Base-by-base conservation (phyloP, 805 yeast species). In the Jamesozyma hellenica region DNA sequence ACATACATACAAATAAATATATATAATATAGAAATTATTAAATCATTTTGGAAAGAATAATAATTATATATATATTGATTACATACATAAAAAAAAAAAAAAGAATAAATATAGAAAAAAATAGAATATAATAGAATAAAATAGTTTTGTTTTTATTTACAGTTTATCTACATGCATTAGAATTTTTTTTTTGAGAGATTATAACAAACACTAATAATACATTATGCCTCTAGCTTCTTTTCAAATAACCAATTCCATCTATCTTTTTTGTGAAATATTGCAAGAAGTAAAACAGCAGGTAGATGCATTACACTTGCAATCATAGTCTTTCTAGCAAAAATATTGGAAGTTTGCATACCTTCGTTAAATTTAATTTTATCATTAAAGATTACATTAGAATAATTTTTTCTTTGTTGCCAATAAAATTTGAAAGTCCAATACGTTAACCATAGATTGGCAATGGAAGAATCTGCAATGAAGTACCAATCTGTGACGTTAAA, bases 231-330 rank as follows among this genome's bases (percentile, higher is more conserved):
- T 10, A 38, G 29, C 25, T 28, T 39, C 6, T 32, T 25, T 5
- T 40, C 66, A 36, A 68, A 67, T 19, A 79, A 51, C 68, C 83
- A 71, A 55, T 87, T 95, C 96, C 96, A 90, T 57, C 87, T 86
- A 5, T 96, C 96, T 58, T 80, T 80, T 63, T 92, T 92, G 61
- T 92, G 97, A 38, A 92, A 59, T 87, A 92, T 90, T 1, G 97
- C 96, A 44, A 92, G 65, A 15, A 87, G 80, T 39, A 92, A 65
- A 13, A 94, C 81, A 0, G 82, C 88, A 0, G 99, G 98, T 34
- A 92, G 65, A 51, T 92, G 97, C 78, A 90, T 77, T 1, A 92
- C 95, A 21, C 95, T 82, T 30, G 94, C 85, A 94, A 95, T 84
- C 59, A 92, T 92, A 32, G 88, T 71, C 56, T 80, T 81, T 44